Conservation (phyloP, 2,329 filamentous ascomycete species). For the Trichoderma simmonsii region DNA sequence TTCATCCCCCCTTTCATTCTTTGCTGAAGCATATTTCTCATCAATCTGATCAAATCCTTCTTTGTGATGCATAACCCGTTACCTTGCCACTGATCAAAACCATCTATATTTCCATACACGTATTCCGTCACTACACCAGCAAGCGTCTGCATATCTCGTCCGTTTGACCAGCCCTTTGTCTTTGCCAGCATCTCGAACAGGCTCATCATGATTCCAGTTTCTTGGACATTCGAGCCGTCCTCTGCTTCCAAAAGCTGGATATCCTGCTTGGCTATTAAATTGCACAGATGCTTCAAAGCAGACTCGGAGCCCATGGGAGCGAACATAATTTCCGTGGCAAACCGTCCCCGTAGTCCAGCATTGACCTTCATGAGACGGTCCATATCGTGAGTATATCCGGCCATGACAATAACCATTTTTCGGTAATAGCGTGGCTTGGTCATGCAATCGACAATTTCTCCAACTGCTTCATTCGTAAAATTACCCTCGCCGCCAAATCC, state of each 20-base stretch:
- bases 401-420: constrained; percentile 19
- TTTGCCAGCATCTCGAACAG: not conserved
- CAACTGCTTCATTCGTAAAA: not conserved
- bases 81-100: not conserved
- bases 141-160: not conserved
- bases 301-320: not conserved
- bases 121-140: not conserved
- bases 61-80: not conserved
- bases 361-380: not conserved
- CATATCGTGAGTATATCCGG: constrained; percentile 17
- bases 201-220: not conserved
- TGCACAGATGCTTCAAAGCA: not conserved
- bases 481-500: not conserved
- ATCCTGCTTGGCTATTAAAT: not conserved
- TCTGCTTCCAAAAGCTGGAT: not conserved
- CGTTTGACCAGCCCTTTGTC: not conserved
- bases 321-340: not conserved
- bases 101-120: not conserved
- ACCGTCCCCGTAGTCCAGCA: not conserved
- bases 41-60: not conserved
- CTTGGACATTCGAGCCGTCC: not conserved
- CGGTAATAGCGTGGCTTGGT: constrained; percentile 12
- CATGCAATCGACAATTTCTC: constrained; percentile 7
- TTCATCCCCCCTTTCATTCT: not conserved
- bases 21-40: not conserved